Evolutionary conservation across 805 yeast species (phyloP).

Genomic region (Saccharomyces jurei): DNA sequence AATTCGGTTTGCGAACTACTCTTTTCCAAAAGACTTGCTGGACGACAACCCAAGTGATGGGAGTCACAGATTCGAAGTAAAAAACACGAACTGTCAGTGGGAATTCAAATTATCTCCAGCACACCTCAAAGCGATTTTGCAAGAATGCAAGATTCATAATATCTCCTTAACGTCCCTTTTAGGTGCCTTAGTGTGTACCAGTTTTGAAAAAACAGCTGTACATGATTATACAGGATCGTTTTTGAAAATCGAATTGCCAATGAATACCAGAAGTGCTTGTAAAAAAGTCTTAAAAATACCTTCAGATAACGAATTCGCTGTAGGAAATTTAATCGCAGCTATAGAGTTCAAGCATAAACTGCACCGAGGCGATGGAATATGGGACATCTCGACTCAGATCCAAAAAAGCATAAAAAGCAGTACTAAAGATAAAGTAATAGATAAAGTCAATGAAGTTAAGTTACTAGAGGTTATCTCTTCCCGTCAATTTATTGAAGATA

Average conservation of each 20-base stretch:
- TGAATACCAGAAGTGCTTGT: slow-evolving; percentile 3
- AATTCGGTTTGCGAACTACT: slow-evolving; percentile 15
- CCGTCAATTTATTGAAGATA: slow-evolving; percentile 12
- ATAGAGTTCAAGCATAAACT: slow-evolving; percentile 6
- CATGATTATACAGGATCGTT: slow-evolving; percentile 6
- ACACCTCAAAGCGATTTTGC: slow-evolving; percentile 9
- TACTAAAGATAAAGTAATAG: slow-evolving; percentile 5
- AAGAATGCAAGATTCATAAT: slow-evolving; percentile 14
- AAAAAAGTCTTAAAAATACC: background rate
- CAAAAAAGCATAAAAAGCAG: slow-evolving; percentile 3
- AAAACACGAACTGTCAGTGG: slow-evolving; percentile 18
- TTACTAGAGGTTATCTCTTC: slow-evolving; percentile 18
- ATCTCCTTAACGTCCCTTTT: slow-evolving; percentile 21
- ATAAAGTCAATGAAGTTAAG: slow-evolving; percentile 13
- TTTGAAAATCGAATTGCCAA: slow-evolving; percentile 8
- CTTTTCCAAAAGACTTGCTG: slow-evolving; percentile 11
- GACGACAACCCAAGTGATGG: background rate
- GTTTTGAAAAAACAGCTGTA: slow-evolving; percentile 1
- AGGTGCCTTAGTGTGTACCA: slow-evolving; percentile 9
- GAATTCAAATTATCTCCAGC: slow-evolving; percentile 8
- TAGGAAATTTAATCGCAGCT: slow-evolving; percentile 23
- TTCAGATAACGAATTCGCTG: slow-evolving; percentile 4
- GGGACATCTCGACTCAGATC: slow-evolving; percentile 14
- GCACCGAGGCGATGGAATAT: slow-evolving; percentile 3
- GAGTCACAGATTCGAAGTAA: slow-evolving; percentile 5